Evolutionary conservation across 2,329 filamentous ascomycete species (phyloP).

Genomic region (Diaporthe aspalathi): DNA sequence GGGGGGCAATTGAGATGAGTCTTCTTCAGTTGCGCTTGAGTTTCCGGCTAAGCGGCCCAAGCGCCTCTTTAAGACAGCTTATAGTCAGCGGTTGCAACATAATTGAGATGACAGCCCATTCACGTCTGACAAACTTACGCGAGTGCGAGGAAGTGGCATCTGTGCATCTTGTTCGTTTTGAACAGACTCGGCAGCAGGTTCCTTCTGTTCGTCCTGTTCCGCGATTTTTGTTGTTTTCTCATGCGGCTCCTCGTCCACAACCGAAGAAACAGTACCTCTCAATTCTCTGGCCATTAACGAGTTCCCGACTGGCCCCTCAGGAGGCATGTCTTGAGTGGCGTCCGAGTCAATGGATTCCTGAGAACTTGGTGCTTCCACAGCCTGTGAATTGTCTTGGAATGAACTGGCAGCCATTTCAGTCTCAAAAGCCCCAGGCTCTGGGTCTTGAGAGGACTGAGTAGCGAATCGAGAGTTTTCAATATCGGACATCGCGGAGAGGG

Average conservation of each 20-base stretch:
- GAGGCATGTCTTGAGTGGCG: constrained; percentile 32
- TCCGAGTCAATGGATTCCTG: constrained; percentile 32
- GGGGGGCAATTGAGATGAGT: constrained; percentile 17
- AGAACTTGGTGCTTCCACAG: constrained; percentile 16
- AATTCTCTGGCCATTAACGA: constrained; percentile 24
- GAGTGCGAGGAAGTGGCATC: constrained; percentile 22
- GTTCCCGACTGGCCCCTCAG: constrained; percentile 25
- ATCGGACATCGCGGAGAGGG: constrained; percentile 6
- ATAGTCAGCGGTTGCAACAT: constrained; percentile 21
- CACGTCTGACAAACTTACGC: constrained; percentile 16
- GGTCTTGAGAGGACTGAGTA: constrained; percentile 26
- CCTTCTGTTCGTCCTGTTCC: not conserved
- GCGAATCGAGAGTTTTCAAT: constrained; percentile 1
- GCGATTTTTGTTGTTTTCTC: not conserved
- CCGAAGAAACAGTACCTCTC: constrained; percentile 32
- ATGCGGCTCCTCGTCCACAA: constrained; percentile 20
- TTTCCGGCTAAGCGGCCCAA: constrained; percentile 33
- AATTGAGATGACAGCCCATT: not conserved
- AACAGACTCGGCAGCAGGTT: not conserved
- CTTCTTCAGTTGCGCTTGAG: constrained; percentile 27
- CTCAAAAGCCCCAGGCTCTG: constrained; percentile 9
- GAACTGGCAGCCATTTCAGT: constrained; percentile 9
- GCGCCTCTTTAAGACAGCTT: constrained; percentile 33
- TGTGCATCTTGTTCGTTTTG: constrained; percentile 3
- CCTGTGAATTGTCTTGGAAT: constrained; percentile 11